A percentile compares a stretch with the other conserved stretches of the same genome.
Evolutionary conservation across 306 rosid genomes (phyloP).

Genomic region (Prunus fruticosa): DNA sequence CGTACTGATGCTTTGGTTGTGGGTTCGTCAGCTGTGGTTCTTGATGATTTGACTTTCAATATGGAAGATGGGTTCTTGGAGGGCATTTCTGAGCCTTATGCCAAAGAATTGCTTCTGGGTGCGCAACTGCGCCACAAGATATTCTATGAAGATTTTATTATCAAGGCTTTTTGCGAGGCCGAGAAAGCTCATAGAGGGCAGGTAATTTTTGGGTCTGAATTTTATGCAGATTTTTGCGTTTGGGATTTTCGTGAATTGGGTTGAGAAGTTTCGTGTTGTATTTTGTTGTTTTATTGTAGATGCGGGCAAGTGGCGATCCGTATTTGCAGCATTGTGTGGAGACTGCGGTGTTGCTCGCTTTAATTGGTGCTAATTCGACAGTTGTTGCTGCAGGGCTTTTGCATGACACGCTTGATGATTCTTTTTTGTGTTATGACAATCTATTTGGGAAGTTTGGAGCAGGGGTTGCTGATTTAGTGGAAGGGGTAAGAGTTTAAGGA

Average conservation of each 20-base stretch:
- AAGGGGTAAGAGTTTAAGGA: conserved; percentile 62
- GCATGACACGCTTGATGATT: conserved; percentile 92
- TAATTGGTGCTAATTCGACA: conserved; percentile 85
- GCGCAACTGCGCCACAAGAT: conserved; percentile 84
- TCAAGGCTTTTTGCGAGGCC: conserved; percentile 90
- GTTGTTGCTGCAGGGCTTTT: conserved; percentile 98
- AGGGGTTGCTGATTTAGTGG: conserved; percentile 85
- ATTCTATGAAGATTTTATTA: conserved; percentile 72
- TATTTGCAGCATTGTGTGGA: conserved; percentile 96
- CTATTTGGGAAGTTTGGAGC: conserved; percentile 66
- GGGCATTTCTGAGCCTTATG: conserved; percentile 59
- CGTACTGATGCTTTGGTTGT: conserved; percentile 32
- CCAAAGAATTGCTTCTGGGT: conserved; percentile 63
- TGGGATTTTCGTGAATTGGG: conserved; percentile 12
- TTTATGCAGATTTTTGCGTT: background rate
- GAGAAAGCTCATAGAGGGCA: conserved; percentile 97
- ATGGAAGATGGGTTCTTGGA: conserved; percentile 65
- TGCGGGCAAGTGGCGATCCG: conserved; percentile 91
- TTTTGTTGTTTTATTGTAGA: conserved; percentile 38
- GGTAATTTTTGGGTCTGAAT: conserved; percentile 38
- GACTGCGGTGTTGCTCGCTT: conserved; percentile 85
- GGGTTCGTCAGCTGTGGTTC: conserved; percentile 35
- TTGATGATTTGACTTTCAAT: conserved; percentile 77
- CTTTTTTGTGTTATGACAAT: conserved; percentile 66
- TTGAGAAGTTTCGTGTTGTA: conserved; percentile 21